Percentiles rank a stretch among this genome's conserved stretches.
These are phyloP conservation scores for Saccharum spontaneum DNA, from an alignment of 176 grass and related monocot species.

Conservation along the genomic window DNA sequence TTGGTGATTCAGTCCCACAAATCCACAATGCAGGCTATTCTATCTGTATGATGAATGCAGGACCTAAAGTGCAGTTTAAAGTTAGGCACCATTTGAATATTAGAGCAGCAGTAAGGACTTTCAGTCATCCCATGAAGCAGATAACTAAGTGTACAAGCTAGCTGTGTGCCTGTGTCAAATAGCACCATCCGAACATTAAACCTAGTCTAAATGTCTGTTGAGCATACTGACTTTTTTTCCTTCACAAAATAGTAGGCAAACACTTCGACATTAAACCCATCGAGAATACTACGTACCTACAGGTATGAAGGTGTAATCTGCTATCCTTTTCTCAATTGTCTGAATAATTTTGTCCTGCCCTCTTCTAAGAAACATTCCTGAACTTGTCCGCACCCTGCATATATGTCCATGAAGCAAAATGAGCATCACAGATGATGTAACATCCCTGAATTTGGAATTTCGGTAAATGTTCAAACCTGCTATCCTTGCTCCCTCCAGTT, in stretches of 20 bases:
- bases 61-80: background rate
- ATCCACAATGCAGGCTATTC: background rate
- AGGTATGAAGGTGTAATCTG: constrained; percentile 96
- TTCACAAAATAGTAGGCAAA: background rate
- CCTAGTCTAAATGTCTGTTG: background rate
- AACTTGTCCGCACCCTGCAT: constrained; percentile 88
- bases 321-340: constrained; percentile 93
- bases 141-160: background rate
- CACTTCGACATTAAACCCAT: constrained; percentile 12
- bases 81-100: background rate
- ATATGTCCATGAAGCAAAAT: constrained; percentile 11
- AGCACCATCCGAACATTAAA: background rate
- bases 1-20: background rate
- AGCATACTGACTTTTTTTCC: background rate
- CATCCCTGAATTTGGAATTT: constrained; percentile 17
- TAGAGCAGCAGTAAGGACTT: background rate
- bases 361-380: constrained; percentile 96
- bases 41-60: constrained; percentile 16
- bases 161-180: constrained; percentile 17
- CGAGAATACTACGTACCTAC: constrained; percentile 49
- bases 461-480: constrained; percentile 59
- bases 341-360: constrained; percentile 73
- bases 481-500: constrained; percentile 85
- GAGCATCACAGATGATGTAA: background rate
- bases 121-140: background rate